Conservation (phyloP, 257 asterid species). For the Rubia yunnanensis region DNA sequence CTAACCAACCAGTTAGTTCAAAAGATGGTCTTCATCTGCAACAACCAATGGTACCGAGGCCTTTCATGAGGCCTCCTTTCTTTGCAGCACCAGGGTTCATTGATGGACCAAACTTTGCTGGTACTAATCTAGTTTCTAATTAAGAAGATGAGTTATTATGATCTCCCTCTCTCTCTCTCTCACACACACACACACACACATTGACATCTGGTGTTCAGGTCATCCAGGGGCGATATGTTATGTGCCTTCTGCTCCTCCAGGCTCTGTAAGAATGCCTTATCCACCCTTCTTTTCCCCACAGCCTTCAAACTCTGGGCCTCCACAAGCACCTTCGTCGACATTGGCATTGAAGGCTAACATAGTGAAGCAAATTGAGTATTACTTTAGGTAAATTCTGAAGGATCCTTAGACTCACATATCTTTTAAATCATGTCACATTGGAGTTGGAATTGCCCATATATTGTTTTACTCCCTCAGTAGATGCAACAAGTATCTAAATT, state of each 20-base stretch:
- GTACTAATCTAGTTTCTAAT: constrained; percentile 23
- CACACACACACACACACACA: no score
- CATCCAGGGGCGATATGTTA: constrained; percentile 53
- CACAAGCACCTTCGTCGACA: constrained; percentile 38
- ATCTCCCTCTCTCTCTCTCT: not conserved
- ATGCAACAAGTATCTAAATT: not conserved
- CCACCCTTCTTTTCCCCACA: constrained; percentile 50
- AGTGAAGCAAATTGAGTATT: constrained; percentile 80
- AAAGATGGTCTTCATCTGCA: constrained; percentile 41
- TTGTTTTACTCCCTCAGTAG: not conserved
- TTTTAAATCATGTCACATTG: not conserved
- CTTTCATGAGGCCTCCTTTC: constrained; percentile 49
- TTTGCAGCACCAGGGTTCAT: constrained; percentile 41
- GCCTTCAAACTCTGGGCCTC: constrained; percentile 52
- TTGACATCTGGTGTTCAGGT: constrained; percentile 39
- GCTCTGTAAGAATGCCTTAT: constrained; percentile 52
- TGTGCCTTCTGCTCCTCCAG: constrained; percentile 56
- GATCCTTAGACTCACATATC: not conserved
- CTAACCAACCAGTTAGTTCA: constrained; percentile 43
- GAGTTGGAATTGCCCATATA: not conserved
- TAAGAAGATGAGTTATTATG: not conserved
- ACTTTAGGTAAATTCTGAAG: constrained; percentile 61
- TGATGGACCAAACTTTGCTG: constrained; percentile 50
- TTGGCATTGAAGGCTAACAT: constrained; percentile 42
- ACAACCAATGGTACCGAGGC: constrained; percentile 54